Conservation (phyloP, 1,284 basidiomycete species). For the Boletus subluridellus region DNA sequence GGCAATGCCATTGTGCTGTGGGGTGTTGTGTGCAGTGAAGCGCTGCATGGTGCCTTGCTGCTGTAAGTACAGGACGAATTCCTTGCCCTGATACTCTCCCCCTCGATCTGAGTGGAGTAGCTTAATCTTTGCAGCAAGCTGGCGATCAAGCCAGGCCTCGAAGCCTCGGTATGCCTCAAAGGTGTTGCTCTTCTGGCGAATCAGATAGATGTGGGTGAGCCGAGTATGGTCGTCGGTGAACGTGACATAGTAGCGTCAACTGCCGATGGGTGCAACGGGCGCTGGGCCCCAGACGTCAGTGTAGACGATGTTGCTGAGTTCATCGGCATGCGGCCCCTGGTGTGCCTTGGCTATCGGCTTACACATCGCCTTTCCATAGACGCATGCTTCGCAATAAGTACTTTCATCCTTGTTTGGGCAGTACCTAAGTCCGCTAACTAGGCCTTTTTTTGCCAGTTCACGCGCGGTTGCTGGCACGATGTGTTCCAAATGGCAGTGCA, state of each 20-base stretch:
- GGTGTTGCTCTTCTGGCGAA: neutral
- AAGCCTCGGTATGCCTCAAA: neutral
- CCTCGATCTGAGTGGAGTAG: neutral
- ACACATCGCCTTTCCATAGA: neutral
- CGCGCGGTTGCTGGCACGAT: accelerated
- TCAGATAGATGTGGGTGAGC: neutral
- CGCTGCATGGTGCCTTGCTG: neutral
- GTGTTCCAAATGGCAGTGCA: neutral
- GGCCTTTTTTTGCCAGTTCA: accelerated
- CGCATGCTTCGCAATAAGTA: neutral
- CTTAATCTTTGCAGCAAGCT: neutral
- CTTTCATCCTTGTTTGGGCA: accelerated
- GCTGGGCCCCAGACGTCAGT: neutral
- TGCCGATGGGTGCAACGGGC: accelerated
- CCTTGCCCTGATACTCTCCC: neutral
- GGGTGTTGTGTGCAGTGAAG: neutral
- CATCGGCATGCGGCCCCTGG: accelerated
- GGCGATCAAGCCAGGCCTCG: neutral
- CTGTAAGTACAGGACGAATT: neutral
- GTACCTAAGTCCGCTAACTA: neutral
- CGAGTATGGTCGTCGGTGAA: accelerated
- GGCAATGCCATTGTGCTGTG: neutral
- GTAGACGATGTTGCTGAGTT: neutral
- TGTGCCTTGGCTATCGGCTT: neutral
- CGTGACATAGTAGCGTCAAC: neutral